Conservation (phyloP, 2,329 filamentous ascomycete species). For the Volutella citrinella region DNA sequence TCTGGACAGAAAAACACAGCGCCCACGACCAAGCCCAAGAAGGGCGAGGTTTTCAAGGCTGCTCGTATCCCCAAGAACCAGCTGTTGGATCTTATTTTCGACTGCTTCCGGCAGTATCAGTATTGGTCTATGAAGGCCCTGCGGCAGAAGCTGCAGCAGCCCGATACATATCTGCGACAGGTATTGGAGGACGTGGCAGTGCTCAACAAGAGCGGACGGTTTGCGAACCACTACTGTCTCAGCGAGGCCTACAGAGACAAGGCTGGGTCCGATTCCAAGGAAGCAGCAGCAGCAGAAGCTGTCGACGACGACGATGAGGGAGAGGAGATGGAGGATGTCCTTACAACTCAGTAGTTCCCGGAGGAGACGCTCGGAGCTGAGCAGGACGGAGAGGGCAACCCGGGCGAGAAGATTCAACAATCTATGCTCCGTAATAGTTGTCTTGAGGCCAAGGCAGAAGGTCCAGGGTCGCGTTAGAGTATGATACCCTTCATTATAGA, state of each 20-base stretch:
- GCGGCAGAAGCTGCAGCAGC: slow-evolving; percentile 74
- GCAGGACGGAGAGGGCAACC: background rate
- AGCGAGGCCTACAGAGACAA: slow-evolving; percentile 53
- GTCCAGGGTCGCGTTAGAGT: slow-evolving; percentile 22
- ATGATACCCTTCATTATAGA: slow-evolving; percentile 26
- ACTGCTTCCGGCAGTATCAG: slow-evolving; percentile 77
- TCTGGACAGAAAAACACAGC: slow-evolving; percentile 54
- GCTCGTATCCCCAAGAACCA: slow-evolving; percentile 87
- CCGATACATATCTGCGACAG: slow-evolving; percentile 88
- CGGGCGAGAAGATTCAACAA: background rate
- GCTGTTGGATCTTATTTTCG: slow-evolving; percentile 80
- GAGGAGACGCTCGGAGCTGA: slow-evolving; percentile 1
- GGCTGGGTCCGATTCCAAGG: slow-evolving; percentile 44
- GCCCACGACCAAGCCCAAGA: slow-evolving; percentile 54
- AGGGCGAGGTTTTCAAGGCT: slow-evolving; percentile 72
- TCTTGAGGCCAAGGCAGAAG: slow-evolving; percentile 11
- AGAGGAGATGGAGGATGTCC: slow-evolving; percentile 78
- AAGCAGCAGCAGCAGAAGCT: slow-evolving; percentile 51
- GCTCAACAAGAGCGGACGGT: slow-evolving; percentile 77
- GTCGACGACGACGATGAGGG: slow-evolving; percentile 66
- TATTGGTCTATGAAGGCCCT: slow-evolving; percentile 95
- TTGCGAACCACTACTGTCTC: slow-evolving; percentile 82
- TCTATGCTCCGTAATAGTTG: slow-evolving; percentile 7
- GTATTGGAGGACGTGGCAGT: slow-evolving; percentile 79
- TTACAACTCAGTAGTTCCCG: slow-evolving; percentile 25